Percentiles rank a stretch among this genome's conserved stretches.
Conservation (phyloP, 2,329 filamentous ascomycete genomes). For the Penicillium sp. region DNA sequence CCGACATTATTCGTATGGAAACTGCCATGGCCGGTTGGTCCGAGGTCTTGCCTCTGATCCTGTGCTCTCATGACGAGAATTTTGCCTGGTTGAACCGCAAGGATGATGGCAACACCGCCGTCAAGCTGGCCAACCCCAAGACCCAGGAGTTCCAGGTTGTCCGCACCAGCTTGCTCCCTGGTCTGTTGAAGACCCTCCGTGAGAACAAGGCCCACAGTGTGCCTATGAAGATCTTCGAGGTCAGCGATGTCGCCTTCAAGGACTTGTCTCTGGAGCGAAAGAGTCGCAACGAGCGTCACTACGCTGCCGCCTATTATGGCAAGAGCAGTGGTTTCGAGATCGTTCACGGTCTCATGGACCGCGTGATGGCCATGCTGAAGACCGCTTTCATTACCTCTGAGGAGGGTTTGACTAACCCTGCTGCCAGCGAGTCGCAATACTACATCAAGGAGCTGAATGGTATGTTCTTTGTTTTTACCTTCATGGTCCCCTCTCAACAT, state of each 20-base stretch:
- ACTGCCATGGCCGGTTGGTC: constrained; percentile 93
- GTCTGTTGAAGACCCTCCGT: constrained; percentile 86
- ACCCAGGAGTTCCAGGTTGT: constrained; percentile 92
- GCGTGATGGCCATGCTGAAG: constrained; percentile 87
- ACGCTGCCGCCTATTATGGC: constrained; percentile 92
- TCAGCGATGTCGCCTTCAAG: constrained; percentile 88
- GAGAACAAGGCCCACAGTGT: constrained; percentile 89
- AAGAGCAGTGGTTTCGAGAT: constrained; percentile 93
- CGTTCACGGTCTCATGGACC: constrained; percentile 89
- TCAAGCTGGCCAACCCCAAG: constrained; percentile 88
- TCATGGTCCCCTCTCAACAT: not conserved
- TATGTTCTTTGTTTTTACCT: constrained; percentile 35
- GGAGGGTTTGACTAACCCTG: constrained; percentile 62
- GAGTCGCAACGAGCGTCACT: constrained; percentile 89
- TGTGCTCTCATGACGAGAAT: constrained; percentile 98
- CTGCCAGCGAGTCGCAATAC: constrained; percentile 67
- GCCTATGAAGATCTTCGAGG: constrained; percentile 90
- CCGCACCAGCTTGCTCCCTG: constrained; percentile 79
- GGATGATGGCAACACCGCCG: constrained; percentile 78
- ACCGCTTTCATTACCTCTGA: constrained; percentile 75
- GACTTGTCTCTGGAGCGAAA: constrained; percentile 77
- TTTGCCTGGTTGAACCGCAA: constrained; percentile 90
- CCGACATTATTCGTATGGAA: constrained; percentile 85
- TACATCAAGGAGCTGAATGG: constrained; percentile 91
- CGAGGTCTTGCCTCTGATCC: constrained; percentile 91